A percentile compares a stretch with the other conserved stretches of the same genome.
Conservation (phyloP, 2,329 filamentous ascomycete species). For the Neopestalotiopsis sp. region DNA sequence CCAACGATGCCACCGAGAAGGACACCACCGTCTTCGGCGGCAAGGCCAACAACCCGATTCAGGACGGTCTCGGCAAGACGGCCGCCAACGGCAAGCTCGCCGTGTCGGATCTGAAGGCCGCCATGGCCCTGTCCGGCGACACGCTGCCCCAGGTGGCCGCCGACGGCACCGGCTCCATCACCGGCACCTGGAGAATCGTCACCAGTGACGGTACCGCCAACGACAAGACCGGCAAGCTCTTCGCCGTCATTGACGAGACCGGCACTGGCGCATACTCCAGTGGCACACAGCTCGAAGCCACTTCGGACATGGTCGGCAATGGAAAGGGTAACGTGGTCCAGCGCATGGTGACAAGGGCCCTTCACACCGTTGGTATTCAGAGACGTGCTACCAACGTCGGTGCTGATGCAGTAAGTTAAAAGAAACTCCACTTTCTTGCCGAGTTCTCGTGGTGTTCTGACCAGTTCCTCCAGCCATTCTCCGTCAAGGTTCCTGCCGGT, state of each 20-base stretch:
- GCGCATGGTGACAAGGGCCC: slow-evolving; percentile 21
- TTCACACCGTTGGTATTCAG: slow-evolving; percentile 24
- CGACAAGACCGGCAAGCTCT: slow-evolving; percentile 19
- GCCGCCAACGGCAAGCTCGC: slow-evolving; percentile 26
- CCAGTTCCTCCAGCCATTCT: slow-evolving; percentile 16
- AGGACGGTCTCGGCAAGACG: slow-evolving; percentile 28
- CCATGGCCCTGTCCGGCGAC: slow-evolving; percentile 26
- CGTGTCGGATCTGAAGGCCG: slow-evolving; percentile 9
- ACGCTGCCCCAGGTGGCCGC: slow-evolving; percentile 28
- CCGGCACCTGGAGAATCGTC: slow-evolving; percentile 28
- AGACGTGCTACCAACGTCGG: slow-evolving; percentile 27
- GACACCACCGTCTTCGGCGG: slow-evolving; percentile 31
- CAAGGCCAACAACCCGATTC: slow-evolving; percentile 22
- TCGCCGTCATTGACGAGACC: slow-evolving; percentile 27
- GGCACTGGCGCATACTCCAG: slow-evolving; percentile 25
- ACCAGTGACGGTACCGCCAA: slow-evolving; percentile 27
- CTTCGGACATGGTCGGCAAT: slow-evolving; percentile 25
- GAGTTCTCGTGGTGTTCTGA: background rate
- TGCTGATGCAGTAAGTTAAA: slow-evolving; percentile 20
- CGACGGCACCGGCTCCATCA: slow-evolving; percentile 23
- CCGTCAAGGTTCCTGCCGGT: slow-evolving; percentile 26
- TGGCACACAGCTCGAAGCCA: slow-evolving; percentile 23
- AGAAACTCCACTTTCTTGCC: background rate
- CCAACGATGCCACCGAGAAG: slow-evolving; percentile 36
- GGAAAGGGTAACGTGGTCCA: slow-evolving; percentile 24